Evolutionary conservation across 2,329 filamentous ascomycete species (phyloP).

Genomic region (Ophiosphaerella narmari): DNA sequence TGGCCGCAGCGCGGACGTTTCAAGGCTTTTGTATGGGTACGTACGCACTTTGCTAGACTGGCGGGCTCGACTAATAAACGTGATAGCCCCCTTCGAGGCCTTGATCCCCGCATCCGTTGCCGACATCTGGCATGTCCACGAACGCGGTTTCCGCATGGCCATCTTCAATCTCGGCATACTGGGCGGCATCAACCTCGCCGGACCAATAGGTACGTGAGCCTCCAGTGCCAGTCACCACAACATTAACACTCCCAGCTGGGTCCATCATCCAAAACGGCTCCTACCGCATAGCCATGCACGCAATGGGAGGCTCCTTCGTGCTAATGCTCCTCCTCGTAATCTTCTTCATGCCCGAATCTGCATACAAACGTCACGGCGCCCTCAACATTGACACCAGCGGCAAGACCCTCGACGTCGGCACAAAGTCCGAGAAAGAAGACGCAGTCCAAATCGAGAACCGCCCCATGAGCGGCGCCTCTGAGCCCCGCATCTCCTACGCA

Average conservation of each 20-base stretch:
- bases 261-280: slow-evolving; percentile 26
- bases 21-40: slow-evolving; percentile 28
- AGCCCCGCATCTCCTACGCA: slow-evolving; percentile 8
- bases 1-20: slow-evolving; percentile 23
- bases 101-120: slow-evolving; percentile 29
- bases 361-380: slow-evolving; percentile 11
- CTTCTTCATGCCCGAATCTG: slow-evolving; percentile 33
- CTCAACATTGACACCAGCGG: slow-evolving; percentile 26
- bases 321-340: slow-evolving; percentile 26
- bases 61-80: no score
- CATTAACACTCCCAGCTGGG: slow-evolving; percentile 11
- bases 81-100: slow-evolving; percentile 24
- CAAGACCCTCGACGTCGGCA: slow-evolving; percentile 10
- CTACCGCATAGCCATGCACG: slow-evolving; percentile 25
- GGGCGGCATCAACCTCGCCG: slow-evolving; percentile 30
- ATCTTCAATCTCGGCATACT: slow-evolving; percentile 32
- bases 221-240: background rate
- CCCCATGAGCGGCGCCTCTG: background rate
- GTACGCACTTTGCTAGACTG: no score
- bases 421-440: slow-evolving; percentile 11
- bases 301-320: slow-evolving; percentile 27
- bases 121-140: slow-evolving; percentile 32
- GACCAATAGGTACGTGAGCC: slow-evolving; percentile 16
- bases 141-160: slow-evolving; percentile 28
- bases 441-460: slow-evolving; percentile 13